phyloP scores from a whole-genome alignment of 139 green algal species.

The Chlamydomonas sp. region DNA sequence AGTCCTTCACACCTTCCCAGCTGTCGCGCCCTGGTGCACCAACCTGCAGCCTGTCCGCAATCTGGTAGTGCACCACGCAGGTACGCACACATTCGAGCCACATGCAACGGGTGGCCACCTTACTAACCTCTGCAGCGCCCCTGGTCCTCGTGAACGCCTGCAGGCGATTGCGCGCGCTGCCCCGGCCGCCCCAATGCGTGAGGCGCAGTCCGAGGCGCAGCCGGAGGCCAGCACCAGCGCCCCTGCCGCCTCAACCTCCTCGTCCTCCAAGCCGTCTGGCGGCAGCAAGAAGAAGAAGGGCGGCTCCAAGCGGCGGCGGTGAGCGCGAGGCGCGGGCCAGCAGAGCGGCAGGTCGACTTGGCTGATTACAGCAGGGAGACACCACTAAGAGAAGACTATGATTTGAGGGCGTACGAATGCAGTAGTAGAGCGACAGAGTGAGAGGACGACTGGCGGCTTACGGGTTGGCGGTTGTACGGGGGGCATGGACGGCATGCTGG shows the following conservation, averaged over 20 bases:
- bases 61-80: too few species aligned
- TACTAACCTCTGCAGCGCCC: neutral
- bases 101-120: too few species aligned
- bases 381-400: too few species aligned
- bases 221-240: conserved; percentile 14
- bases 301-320: conserved; percentile 18
- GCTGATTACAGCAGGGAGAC: neutral
- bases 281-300: conserved; percentile 18
- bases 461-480: too few species aligned
- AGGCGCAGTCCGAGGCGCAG: neutral
- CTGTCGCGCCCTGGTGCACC: too few species aligned
- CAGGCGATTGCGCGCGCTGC: neutral
- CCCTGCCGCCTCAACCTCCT: neutral
- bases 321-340: neutral
- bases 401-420: too few species aligned
- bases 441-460: too few species aligned
- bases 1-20: too few species aligned
- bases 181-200: neutral
- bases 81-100: too few species aligned
- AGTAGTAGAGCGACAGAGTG: too few species aligned
- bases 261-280: neutral
- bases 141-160: neutral
- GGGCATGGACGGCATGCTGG: too few species aligned
- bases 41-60: too few species aligned
- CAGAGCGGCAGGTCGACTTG: neutral